These are phyloP conservation scores for Colletotrichum kahawae DNA, from an alignment of 2,329 filamentous ascomycete genomes.

Conservation along the genomic window DNA sequence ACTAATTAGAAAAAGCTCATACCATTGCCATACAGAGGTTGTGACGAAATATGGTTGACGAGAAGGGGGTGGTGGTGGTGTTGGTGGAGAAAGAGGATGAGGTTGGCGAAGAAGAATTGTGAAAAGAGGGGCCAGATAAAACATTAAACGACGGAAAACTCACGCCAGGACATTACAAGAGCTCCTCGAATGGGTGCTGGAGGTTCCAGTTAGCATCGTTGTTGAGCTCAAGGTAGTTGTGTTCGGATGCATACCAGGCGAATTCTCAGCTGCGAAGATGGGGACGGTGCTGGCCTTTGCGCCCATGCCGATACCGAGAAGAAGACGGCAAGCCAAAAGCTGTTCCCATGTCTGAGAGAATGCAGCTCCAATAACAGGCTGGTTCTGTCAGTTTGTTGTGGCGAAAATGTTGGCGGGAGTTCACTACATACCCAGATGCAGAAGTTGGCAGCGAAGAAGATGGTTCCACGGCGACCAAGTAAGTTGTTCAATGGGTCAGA, in stretches of 20 bases:
- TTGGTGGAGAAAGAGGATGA: neutral
- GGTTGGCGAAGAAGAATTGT: neutral
- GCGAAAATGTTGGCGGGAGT: neutral
- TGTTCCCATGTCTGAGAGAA: constrained; percentile 76
- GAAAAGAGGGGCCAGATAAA: neutral
- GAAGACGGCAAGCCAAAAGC: constrained; percentile 72
- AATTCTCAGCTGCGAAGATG: constrained; percentile 77
- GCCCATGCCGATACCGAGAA: constrained; percentile 80
- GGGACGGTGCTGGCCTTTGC: constrained; percentile 75
- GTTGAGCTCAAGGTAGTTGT: neutral
- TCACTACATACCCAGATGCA: constrained; percentile 55
- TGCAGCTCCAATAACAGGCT: constrained; percentile 70
- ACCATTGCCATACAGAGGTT: too few species aligned
- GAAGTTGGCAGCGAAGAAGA: constrained; percentile 75
- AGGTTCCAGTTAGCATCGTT: neutral
- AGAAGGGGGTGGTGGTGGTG: too few species aligned
- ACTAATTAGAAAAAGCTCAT: neutral
- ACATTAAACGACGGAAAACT: neutral
- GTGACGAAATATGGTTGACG: too few species aligned
- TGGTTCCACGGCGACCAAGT: constrained; percentile 70
- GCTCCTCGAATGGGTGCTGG: constrained; percentile 70
- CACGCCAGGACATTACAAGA: constrained; percentile 36
- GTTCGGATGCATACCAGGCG: constrained; percentile 45
- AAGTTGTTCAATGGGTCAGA: constrained; percentile 69
- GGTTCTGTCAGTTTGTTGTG: neutral